Base-by-base conservation (phyloP, 169 alveolate genomes). In the Ichthyophthirius multifiliis region DNA sequence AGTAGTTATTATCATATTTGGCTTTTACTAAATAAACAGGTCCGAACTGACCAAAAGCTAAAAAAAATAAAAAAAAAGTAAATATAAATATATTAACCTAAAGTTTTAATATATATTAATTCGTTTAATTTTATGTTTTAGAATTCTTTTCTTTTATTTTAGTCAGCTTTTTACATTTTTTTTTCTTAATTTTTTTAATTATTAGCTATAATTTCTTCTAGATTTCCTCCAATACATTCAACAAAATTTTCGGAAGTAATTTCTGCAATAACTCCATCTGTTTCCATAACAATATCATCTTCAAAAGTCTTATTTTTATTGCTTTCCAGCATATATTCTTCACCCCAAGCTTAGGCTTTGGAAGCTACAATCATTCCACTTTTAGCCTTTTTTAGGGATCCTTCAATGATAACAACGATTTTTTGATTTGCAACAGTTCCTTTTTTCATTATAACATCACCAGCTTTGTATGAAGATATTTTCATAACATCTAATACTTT, bases 211-310 rank as follows among this genome's bases (percentile, higher is more conserved):
- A 78, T 74, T 64, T 78, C 85, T 78, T 78, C 85, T 1, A 78
- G 15, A 5, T 43, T 32, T 43, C 85, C 85, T 5, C 80, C 74
- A 23, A 78, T 78, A 34, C 85, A 78, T 30, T 78, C 85, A n/a
- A 45, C 45, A 13, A 78, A 78, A 39, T 78, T 78, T 23, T 78
- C 85, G 35, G 75, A 47, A 13, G 85, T 65, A 65, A 78, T 78
- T 65, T 78, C 85, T n/a, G 85, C 85, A 32, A 78, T 78, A 32
- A 78, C 85, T 9, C 85, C 85, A 78, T 78, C 85, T 6, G 85
- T 78, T 65, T 78, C 85, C 79, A 78, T 64, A 2, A 78, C 85
- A 2, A 78, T 78, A 78, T 78, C 85, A 65, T 78, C 85, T 34
- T 78, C 85, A 43, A 78, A 65, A 63, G 71, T 78, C 37, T 78